These are phyloP conservation scores for Arabidopsis thaliana DNA, from an alignment of 345 rosid species.

Conservation along the genomic window TAIR10.1 NC_003076.8:5979001-5979500, in stretches of 20 bases:
- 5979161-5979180: neutral
- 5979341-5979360: neutral
- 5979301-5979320: neutral
- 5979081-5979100: no score
- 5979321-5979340: constrained; percentile 26
- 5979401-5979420: neutral
- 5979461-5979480: neutral
- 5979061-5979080: neutral
- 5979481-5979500: neutral
- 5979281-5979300: neutral
- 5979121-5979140: neutral
- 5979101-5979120: no score
- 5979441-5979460: neutral
- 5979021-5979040: neutral
- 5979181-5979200: neutral
- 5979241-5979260: neutral
- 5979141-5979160: neutral
- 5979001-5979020: neutral
- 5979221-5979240: neutral
- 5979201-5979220: neutral
- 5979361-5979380: constrained; percentile 12
- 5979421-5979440: neutral
- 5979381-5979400: neutral
- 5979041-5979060: neutral
- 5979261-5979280: neutral